Base-by-base conservation (phyloP, 495 filamentous ascomycete species). In the Lophium mytilinum region DNA sequence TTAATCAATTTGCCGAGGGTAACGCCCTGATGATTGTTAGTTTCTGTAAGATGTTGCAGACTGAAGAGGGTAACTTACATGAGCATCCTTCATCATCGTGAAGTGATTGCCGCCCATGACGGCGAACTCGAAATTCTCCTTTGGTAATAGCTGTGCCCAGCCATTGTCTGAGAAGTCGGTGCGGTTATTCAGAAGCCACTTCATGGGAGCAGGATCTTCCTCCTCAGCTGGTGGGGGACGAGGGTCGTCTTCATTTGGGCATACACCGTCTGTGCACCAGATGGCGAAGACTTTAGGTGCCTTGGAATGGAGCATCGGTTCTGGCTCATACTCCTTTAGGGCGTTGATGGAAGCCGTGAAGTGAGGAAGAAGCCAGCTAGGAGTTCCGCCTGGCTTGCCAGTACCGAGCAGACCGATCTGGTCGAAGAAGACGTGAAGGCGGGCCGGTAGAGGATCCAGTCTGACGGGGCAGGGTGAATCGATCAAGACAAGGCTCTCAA, bases 331-430 rank as follows among this genome's bases (percentile, higher is more conserved):
- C 42, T 82, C 84, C 57, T 83, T 83, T 24, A 93, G 73, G 1
- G 85, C 84, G 43, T 82, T 79, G 58, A 93, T 86, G 42, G 87
- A 86, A 17, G 86, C 81, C 2, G 81, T 73, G 72, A 95, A 95
- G 70, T 95, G 89, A 46, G 89, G 88, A 0, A 93, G 80, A 4
- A 95, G 79, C 89, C 89, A 95, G 74, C 75, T 4, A 80, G 89
- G 50, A 83, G 80, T 70, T 82, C 86, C 65, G 78, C 67, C 62
- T 72, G 78, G 57, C 75, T 81, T 72, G 52, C 74, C 74, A 39
- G 86, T 84, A 40, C 88, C 88, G 46, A 95, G 85, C 7, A 95
- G 82, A 45, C 89, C 88, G 58, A 91, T 86, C 8, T 78, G 74
- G 53, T 86, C 83, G 67, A 92, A 90, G 79, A 86, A 93, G 57